These are phyloP conservation scores for Coniochaeta sp. DNA, from an alignment of 2,329 filamentous ascomycete genomes.

Conservation along the genomic window DNA sequence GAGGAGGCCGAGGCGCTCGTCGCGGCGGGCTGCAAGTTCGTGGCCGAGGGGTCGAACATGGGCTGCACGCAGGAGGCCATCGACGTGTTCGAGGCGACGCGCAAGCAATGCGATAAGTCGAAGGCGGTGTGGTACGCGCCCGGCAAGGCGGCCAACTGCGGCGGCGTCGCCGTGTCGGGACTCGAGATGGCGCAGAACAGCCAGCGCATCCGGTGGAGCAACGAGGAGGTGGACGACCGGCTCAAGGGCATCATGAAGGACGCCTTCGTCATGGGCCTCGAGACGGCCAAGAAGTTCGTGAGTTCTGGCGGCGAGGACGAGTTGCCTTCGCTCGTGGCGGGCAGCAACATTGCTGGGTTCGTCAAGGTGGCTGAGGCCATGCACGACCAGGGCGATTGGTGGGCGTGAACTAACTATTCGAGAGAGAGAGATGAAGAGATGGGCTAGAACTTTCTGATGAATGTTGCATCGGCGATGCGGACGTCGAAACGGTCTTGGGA, in stretches of 20 bases:
- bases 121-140: slow-evolving; percentile 89
- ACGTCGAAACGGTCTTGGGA: no score
- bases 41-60: slow-evolving; percentile 98
- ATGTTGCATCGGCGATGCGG: no score
- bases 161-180: slow-evolving; percentile 93
- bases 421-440: no score
- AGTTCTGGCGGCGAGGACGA: slow-evolving; percentile 66
- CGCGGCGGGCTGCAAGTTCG: slow-evolving; percentile 68
- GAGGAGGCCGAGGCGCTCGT: slow-evolving; percentile 85
- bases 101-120: slow-evolving; percentile 52
- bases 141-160: slow-evolving; percentile 94
- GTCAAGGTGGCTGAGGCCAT: slow-evolving; percentile 93
- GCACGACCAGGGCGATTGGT: slow-evolving; percentile 97
- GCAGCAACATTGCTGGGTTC: slow-evolving; percentile 96
- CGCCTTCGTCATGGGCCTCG: slow-evolving; percentile 82
- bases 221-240: slow-evolving; percentile 83
- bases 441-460: no score
- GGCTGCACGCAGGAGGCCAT: slow-evolving; percentile 95
- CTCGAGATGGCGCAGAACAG: slow-evolving; percentile 99
- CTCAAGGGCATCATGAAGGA: slow-evolving; percentile 93
- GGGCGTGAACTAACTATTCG: slow-evolving; percentile 29
- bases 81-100: slow-evolving; percentile 77
- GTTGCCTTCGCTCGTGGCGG: slow-evolving; percentile 83
- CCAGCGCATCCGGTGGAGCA: slow-evolving; percentile 74
- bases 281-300: slow-evolving; percentile 86